Base-by-base conservation (phyloP, 345 rosid species). In the Populus nigra region DNA sequence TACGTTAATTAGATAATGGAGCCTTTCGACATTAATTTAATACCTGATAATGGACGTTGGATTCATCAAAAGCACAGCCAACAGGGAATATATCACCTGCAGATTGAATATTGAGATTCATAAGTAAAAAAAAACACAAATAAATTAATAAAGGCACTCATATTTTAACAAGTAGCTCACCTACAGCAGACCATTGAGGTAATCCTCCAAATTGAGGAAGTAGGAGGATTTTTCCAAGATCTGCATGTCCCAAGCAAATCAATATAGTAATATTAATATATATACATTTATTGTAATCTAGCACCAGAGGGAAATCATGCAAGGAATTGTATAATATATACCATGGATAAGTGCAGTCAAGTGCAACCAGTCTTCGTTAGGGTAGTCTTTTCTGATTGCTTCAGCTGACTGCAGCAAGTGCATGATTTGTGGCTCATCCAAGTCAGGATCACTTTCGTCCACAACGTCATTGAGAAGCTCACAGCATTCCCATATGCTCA, bases 121-220 rank as follows among this genome's bases (percentile, higher is more conserved):
- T 72, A 8, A 35, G 31, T 71, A 23, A 38, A 41, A 18, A 22
- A 61, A 25, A 25, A 25, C 29, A 10, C 11, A n/a, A 47, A 41
- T 5, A 22, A 25, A 33, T 33, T 33, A 23, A 39, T 33, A 23
- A 39, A 12, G 36, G 12, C 13, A 10, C 10, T 8, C 43, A 6
- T 39, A 39, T 39, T 39, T 39, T 39, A 7, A 39, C 10, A 39
- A 39, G 62, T 33, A 50, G 63, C 88, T 83, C 53, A 91, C 97
- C 97, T 31, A 90, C 97, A 45, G 91, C 97, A 71, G 95, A 94
- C 97, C 97, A 93, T 25, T 92, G 98, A 43, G 97, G 94, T 74
- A 90, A 94, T 63, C 69, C 86, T 68, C 97, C 98, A 66, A 92
- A 93, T 49, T 84, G 83, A 3, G 98, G 97, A 15, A 82, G 91